These are phyloP conservation scores for Dictyostelium intermedium DNA, from an alignment of 78 protist species.

Conservation along the genomic window DNA sequence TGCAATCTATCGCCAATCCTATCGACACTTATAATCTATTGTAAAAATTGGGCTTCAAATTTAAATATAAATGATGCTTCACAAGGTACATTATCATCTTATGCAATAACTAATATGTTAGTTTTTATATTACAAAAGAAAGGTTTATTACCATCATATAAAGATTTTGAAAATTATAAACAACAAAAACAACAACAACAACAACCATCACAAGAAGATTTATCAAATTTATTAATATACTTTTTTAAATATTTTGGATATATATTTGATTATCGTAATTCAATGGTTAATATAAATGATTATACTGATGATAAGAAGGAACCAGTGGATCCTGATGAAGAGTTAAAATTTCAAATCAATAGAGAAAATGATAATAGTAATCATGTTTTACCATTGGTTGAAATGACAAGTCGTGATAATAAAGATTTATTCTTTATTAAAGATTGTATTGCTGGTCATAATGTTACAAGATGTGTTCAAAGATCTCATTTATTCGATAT, in stretches of 20 bases:
- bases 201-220: neutral
- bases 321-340: neutral
- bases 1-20: neutral
- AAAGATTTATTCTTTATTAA: slow-evolving; percentile 4
- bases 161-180: neutral
- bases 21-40: neutral
- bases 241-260: neutral
- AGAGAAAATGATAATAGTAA: neutral
- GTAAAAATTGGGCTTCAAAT: neutral
- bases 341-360: neutral
- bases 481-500: neutral
- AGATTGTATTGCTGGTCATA: neutral
- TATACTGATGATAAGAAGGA: neutral
- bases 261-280: neutral
- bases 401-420: neutral
- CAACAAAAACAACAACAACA: neutral
- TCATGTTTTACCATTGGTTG: neutral
- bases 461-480: neutral
- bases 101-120: neutral
- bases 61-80: neutral
- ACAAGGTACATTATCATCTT: neutral
- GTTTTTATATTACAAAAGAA: neutral
- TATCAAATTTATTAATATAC: neutral
- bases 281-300: neutral
- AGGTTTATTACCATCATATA: neutral